These are phyloP conservation scores for Lipomyces mesembrius DNA, from an alignment of 805 yeast species.

Conservation along the genomic window DNA sequence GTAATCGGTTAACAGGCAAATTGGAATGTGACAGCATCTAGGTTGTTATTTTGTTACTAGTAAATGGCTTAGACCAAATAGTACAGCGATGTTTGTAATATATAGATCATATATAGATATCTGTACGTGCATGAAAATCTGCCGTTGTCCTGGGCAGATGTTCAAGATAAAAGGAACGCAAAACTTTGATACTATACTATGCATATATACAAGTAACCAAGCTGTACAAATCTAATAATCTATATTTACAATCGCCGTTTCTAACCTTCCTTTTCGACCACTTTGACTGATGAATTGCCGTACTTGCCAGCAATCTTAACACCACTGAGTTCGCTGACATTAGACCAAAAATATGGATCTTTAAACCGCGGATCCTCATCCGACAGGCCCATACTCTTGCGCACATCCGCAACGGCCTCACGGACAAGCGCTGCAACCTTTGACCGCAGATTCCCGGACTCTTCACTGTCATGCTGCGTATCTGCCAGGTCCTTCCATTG, in stretches of 20 bases:
- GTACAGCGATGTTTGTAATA: neutral
- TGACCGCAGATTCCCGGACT: constrained; percentile 70
- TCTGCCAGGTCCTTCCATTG: constrained; percentile 72
- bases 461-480: constrained; percentile 58
- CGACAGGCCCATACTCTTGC: constrained; percentile 44
- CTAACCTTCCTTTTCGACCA: constrained; percentile 32
- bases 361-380: constrained; percentile 73
- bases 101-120: neutral
- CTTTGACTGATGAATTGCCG: constrained; percentile 30
- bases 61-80: too few relatives aligned
- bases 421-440: constrained; percentile 72
- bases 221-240: neutral
- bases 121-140: neutral
- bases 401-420: constrained; percentile 53
- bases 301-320: constrained; percentile 75
- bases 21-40: too few relatives aligned
- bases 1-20: too few relatives aligned
- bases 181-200: neutral
- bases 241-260: constrained; percentile 1
- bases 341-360: constrained; percentile 74
- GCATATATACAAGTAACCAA: neutral
- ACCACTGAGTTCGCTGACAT: constrained; percentile 64
- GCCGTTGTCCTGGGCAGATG: neutral
- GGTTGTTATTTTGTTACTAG: too few relatives aligned
- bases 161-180: neutral